A percentile compares a stretch with the other conserved stretches of the same genome.
Evolutionary conservation across 2,329 filamentous ascomycete species (phyloP).

Genomic region (Magnaporthiopsis rhizophila): DNA sequence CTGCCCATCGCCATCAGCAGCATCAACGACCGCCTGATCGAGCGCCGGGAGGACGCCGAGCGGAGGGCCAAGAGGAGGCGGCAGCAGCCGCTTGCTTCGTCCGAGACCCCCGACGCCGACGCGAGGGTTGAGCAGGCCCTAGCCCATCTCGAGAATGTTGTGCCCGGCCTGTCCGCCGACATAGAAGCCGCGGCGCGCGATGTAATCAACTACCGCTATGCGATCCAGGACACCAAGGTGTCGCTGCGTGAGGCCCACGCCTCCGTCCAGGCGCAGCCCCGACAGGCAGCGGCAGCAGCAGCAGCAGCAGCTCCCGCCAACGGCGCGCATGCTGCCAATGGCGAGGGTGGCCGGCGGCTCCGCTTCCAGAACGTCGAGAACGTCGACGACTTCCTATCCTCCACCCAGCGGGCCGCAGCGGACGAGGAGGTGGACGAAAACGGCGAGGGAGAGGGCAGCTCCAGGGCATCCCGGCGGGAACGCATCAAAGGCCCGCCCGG

Average conservation of each 20-base stretch:
- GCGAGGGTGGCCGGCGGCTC: slow-evolving; percentile 2
- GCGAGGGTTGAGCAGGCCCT: slow-evolving; percentile 27
- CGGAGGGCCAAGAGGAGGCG: slow-evolving; percentile 25
- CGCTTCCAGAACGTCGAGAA: slow-evolving; percentile 4
- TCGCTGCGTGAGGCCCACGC: slow-evolving; percentile 21
- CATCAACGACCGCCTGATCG: slow-evolving; percentile 38
- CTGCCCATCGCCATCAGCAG: slow-evolving; percentile 27
- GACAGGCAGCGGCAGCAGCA: slow-evolving; percentile 13
- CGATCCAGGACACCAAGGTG: slow-evolving; percentile 39
- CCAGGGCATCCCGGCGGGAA: slow-evolving; percentile 16
- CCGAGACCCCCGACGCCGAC: slow-evolving; percentile 15
- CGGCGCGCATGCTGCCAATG: neutral
- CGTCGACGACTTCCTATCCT: slow-evolving; percentile 4
- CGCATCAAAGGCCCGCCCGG: slow-evolving; percentile 18
- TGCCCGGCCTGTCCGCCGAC: slow-evolving; percentile 33
- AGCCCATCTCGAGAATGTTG: slow-evolving; percentile 27
- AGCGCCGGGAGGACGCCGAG: slow-evolving; percentile 27
- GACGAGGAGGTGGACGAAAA: slow-evolving; percentile 15
- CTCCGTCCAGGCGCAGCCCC: slow-evolving; percentile 14
- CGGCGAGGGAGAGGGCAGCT: slow-evolving; percentile 18
- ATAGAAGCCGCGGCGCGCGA: slow-evolving; percentile 39
- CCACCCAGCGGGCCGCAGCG: slow-evolving; percentile 8
- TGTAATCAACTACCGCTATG: slow-evolving; percentile 40
- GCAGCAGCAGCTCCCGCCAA: slow-evolving; percentile 5
- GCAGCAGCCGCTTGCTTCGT: slow-evolving; percentile 16